Conservation (phyloP, 495 filamentous ascomycete species). For the Amphirosellinia nigrospora region DNA sequence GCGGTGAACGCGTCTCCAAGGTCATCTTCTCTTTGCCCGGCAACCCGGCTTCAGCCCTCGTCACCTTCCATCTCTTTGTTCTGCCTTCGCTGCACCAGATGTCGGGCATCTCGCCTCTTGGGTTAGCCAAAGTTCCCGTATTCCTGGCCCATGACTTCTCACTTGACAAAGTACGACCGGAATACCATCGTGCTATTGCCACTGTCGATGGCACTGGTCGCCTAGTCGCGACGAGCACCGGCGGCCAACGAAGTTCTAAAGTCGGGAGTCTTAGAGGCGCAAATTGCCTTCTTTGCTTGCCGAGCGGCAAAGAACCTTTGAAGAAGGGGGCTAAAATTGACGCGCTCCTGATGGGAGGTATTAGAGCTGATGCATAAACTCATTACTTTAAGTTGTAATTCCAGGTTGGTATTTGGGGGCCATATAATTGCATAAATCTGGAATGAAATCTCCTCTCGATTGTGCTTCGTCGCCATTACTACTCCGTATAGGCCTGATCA, state of each 20-base stretch:
- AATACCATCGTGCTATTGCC: conserved; percentile 84
- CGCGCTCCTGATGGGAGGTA: conserved; percentile 50
- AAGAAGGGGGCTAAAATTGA: conserved; percentile 51
- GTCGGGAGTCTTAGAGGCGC: conserved; percentile 88
- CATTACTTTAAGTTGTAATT: not conserved
- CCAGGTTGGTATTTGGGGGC: not conserved
- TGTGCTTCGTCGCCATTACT: no score
- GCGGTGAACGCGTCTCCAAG: conserved; percentile 63
- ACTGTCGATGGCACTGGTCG: conserved; percentile 63
- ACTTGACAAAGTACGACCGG: conserved; percentile 74
- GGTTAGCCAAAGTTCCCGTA: conserved; percentile 75
- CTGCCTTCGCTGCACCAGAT: conserved; percentile 82
- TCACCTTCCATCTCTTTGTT: conserved; percentile 93
- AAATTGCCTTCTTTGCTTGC: conserved; percentile 84
- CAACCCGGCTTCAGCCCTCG: conserved; percentile 91
- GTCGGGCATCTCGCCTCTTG: conserved; percentile 63
- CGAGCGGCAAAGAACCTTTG: conserved; percentile 51
- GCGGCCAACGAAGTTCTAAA: conserved; percentile 84
- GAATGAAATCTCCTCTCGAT: not conserved
- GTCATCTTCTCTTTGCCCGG: conserved; percentile 91
- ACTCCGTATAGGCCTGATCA: no score
- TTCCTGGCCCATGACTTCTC: conserved; percentile 71
- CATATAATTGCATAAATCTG: not conserved
- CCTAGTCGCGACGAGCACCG: conserved; percentile 82
- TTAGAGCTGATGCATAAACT: conserved; percentile 38